Percentiles rank a stretch among this genome's conserved stretches.
Conservation (phyloP, 257 asterid genomes). For the Penstemon barbatus region DNA sequence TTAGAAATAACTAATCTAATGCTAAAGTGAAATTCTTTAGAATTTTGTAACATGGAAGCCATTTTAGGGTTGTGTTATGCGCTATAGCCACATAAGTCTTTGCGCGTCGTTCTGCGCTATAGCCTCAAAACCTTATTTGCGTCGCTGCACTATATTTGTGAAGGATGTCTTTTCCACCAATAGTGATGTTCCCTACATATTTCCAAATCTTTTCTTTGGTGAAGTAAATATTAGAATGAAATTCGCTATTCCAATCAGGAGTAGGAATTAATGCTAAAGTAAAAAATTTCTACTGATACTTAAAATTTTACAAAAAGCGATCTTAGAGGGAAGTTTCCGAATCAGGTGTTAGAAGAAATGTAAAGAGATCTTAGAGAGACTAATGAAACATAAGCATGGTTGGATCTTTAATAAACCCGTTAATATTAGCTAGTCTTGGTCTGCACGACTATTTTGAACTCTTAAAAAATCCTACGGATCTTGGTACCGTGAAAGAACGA, state of each 20-base stretch:
- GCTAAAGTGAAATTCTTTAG: no score
- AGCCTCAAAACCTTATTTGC: no score
- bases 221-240: neutral
- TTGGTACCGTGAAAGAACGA: slow-evolving; percentile 70
- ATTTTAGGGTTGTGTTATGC: no score
- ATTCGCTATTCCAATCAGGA: neutral
- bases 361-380: slow-evolving; percentile 55
- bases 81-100: no score
- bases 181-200: neutral
- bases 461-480: slow-evolving; percentile 75
- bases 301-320: no score
- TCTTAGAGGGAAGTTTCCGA: slow-evolving; percentile 57
- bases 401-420: slow-evolving; percentile 92
- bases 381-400: slow-evolving; percentile 91
- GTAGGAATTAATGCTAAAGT: neutral
- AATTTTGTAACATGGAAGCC: no score
- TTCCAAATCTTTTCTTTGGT: slow-evolving; percentile 9
- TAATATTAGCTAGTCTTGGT: slow-evolving; percentile 66
- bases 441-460: slow-evolving; percentile 79
- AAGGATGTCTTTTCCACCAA: neutral
- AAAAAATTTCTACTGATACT: no score
- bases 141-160: no score
- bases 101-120: no score
- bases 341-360: slow-evolving; percentile 61
- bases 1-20: no score